Evolutionary conservation across 352 stramenopile species (phyloP).

Genomic region (Globisporangium barbulae): DNA sequence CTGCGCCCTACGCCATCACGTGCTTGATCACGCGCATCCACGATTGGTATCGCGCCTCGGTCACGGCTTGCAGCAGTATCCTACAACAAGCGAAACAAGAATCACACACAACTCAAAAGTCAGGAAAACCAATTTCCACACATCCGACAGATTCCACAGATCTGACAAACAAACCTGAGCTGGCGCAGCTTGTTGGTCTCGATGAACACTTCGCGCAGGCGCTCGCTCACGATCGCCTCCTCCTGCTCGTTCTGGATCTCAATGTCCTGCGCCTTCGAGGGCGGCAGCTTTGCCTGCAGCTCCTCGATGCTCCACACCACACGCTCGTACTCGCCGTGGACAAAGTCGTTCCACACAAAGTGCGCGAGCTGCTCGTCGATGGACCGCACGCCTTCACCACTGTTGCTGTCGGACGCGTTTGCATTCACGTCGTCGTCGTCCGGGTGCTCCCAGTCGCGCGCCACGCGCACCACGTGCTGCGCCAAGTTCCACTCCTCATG

Average conservation of each 20-base stretch:
- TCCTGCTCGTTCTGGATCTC: constrained; percentile 23
- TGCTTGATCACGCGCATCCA: constrained; percentile 38
- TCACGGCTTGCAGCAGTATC: constrained; percentile 53
- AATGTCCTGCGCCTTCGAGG: constrained; percentile 19
- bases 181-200: constrained; percentile 38
- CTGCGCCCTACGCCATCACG: constrained; percentile 23
- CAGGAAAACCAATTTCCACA: background rate
- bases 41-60: constrained; percentile 45
- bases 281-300: constrained; percentile 59
- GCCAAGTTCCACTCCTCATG: constrained; percentile 73
- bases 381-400: constrained; percentile 6
- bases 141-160: background rate
- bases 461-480: constrained; percentile 76
- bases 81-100: constrained; percentile 12
- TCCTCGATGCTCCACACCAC: constrained; percentile 62
- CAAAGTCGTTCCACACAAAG: constrained; percentile 51
- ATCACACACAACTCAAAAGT: constrained; percentile 1
- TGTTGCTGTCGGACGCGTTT: constrained; percentile 12
- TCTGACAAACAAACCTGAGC: constrained; percentile 26
- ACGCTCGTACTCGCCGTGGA: constrained; percentile 59
- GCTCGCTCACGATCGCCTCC: constrained; percentile 24
- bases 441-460: constrained; percentile 68
- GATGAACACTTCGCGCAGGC: constrained; percentile 41
- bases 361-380: constrained; percentile 66
- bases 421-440: constrained; percentile 10